Evolutionary conservation across 1,139 yeast species (phyloP).

Genomic region (Pichia sp.): DNA sequence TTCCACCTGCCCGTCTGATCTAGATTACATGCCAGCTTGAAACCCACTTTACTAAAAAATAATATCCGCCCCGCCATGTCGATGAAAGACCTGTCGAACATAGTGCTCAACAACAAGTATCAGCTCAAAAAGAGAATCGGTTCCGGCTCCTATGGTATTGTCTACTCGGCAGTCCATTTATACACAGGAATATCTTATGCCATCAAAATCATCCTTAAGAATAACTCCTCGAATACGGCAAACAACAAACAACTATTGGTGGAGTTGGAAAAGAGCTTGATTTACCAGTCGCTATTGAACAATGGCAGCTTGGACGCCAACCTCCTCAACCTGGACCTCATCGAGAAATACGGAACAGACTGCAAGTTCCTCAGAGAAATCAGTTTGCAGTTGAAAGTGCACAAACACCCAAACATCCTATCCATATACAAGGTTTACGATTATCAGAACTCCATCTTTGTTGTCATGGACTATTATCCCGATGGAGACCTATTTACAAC

Average conservation of each 20-base stretch:
- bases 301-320: constrained; percentile 29
- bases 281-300: constrained; percentile 25
- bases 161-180: constrained; percentile 63
- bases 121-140: constrained; percentile 61
- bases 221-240: constrained; percentile 26
- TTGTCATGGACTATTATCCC: constrained; percentile 78
- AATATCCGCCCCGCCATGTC: constrained; percentile 9
- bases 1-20: not conserved
- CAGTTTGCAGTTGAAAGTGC: constrained; percentile 67
- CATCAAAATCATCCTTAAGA: constrained; percentile 66
- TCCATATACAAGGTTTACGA: constrained; percentile 69
- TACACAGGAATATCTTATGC: constrained; percentile 54
- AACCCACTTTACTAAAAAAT: not conserved
- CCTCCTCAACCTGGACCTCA: constrained; percentile 40
- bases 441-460: constrained; percentile 52
- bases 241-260: constrained; percentile 30
- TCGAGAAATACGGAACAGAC: constrained; percentile 40
- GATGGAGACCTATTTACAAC: constrained; percentile 80
- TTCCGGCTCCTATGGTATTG: constrained; percentile 85
- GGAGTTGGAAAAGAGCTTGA: constrained; percentile 28
- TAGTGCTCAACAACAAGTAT: constrained; percentile 40
- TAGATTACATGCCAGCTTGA: not conserved
- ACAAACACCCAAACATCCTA: constrained; percentile 69
- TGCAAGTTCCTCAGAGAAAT: constrained; percentile 62
- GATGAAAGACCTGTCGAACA: constrained; percentile 29